Percentiles rank a stretch among this genome's conserved stretches.
Conservation (phyloP, 2,329 filamentous ascomycete species). For the Epicoccum nigrum region DNA sequence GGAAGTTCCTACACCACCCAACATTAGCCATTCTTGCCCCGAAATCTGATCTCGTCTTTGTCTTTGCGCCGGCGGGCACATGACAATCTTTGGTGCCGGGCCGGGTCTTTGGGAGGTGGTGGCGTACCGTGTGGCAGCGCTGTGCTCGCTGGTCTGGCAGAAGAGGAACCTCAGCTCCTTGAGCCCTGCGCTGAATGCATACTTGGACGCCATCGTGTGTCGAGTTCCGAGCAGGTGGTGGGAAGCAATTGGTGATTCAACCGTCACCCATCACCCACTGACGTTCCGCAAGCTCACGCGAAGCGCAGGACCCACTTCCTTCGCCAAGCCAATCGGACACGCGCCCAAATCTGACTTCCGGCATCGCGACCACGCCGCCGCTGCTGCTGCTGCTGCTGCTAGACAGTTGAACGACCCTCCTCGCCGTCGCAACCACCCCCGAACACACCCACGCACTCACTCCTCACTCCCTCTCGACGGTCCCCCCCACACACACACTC, state of each 20-base stretch:
- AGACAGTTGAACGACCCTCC: background rate
- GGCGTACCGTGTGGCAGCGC: slow-evolving; percentile 80
- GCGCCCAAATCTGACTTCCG: slow-evolving; percentile 27
- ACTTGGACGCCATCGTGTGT: slow-evolving; percentile 82
- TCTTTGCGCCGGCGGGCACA: slow-evolving; percentile 4
- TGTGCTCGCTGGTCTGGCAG: slow-evolving; percentile 92
- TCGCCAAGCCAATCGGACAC: slow-evolving; percentile 29
- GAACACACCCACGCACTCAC: slow-evolving; percentile 5
- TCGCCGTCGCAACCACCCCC: slow-evolving; percentile 6
- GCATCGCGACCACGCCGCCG: slow-evolving; percentile 8
- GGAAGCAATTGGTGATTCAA: slow-evolving; percentile 22
- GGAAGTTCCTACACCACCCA: slow-evolving; percentile 73
- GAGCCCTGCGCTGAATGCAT: slow-evolving; percentile 84
- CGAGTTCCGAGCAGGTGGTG: slow-evolving; percentile 6
- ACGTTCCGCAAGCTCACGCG: slow-evolving; percentile 26
- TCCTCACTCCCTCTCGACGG: slow-evolving; percentile 18
- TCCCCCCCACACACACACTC: slow-evolving; percentile 10
- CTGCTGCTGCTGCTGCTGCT: too few relatives aligned
- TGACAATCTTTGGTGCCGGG: background rate
- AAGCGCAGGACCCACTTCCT: slow-evolving; percentile 4
- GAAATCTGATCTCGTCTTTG: background rate
- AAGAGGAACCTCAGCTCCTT: slow-evolving; percentile 98
- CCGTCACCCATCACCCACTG: slow-evolving; percentile 9
- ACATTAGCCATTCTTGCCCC: background rate
- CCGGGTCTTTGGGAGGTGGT: background rate